A percentile compares a stretch with the other conserved stretches of the same genome.
phyloP scores from a whole-genome alignment of 495 filamentous ascomycete genomes.

The Xylaria acuta region DNA sequence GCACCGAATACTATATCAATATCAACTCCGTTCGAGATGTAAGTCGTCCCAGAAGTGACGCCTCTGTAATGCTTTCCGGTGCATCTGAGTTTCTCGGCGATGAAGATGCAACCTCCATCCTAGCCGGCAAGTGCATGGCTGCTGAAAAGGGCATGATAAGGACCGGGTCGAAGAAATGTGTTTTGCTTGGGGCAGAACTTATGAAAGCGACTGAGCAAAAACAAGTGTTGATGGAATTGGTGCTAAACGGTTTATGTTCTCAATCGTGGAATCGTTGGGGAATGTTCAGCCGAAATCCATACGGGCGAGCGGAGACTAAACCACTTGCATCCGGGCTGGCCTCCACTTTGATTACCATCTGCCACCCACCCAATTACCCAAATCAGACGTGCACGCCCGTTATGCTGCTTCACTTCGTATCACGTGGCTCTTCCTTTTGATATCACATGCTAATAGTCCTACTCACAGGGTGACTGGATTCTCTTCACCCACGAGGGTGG shows the following conservation, averaged over 20 bases:
- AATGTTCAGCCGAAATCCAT: slow-evolving; percentile 36
- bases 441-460: slow-evolving; percentile 40
- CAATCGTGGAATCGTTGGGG: slow-evolving; percentile 7
- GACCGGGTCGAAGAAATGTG: neutral
- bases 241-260: slow-evolving; percentile 14
- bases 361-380: slow-evolving; percentile 29
- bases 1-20: slow-evolving; percentile 99
- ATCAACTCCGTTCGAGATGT: slow-evolving; percentile 91
- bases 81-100: slow-evolving; percentile 22
- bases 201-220: slow-evolving; percentile 18
- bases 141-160: neutral
- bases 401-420: slow-evolving; percentile 13
- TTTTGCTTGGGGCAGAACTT: neutral
- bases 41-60: slow-evolving; percentile 46
- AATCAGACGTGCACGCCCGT: slow-evolving; percentile 27
- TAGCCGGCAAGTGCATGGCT: slow-evolving; percentile 32
- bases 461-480: slow-evolving; percentile 92
- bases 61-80: neutral
- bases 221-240: slow-evolving; percentile 1
- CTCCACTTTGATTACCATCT: slow-evolving; percentile 35
- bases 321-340: slow-evolving; percentile 43
- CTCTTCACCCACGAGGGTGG: slow-evolving; percentile 99
- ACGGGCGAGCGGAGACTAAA: slow-evolving; percentile 67
- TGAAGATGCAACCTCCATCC: slow-evolving; percentile 13
- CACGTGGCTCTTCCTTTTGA: slow-evolving; percentile 27